Evolutionary conservation across 1,284 basidiomycete genomes (phyloP).

Genomic region (Apiotrichum sp.): DNA sequence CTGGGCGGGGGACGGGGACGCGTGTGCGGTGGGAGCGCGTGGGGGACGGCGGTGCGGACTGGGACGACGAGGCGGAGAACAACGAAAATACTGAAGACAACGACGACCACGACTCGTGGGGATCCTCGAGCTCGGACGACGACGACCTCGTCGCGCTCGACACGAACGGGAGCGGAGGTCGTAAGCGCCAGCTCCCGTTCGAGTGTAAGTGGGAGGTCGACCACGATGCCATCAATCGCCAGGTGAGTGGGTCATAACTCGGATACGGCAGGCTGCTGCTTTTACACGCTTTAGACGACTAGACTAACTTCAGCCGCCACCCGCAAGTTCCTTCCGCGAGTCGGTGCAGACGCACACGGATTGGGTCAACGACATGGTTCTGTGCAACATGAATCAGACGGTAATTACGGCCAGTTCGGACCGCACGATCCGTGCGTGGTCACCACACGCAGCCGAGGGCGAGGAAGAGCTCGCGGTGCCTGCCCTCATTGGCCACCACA

Average conservation of each 20-base stretch:
- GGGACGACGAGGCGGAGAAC: constrained; percentile 58
- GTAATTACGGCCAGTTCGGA: constrained; percentile 94
- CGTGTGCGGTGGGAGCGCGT: constrained; percentile 37
- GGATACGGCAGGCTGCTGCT: neutral
- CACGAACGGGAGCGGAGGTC: neutral
- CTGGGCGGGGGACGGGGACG: constrained; percentile 13
- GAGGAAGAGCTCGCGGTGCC: constrained; percentile 53
- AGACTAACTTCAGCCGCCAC: constrained; percentile 17
- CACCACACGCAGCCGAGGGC: constrained; percentile 58
- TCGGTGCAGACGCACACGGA: constrained; percentile 80
- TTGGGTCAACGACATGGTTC: constrained; percentile 92
- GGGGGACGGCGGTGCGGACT: constrained; percentile 48
- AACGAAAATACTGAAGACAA: constrained; percentile 49
- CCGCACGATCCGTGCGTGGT: constrained; percentile 90
- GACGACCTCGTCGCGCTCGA: constrained; percentile 1
- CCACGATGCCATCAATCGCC: constrained; percentile 22
- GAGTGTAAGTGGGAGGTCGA: constrained; percentile 78
- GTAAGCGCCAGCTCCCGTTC: constrained; percentile 50
- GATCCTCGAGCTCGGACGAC: neutral
- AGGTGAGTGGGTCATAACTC: constrained; percentile 13
- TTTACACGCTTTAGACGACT: neutral
- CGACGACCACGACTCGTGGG: constrained; percentile 5
- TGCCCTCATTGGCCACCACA: constrained; percentile 70
- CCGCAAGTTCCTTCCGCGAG: constrained; percentile 60
- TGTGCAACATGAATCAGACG: constrained; percentile 90